Evolutionary conservation across 2,329 filamentous ascomycete genomes (phyloP).

Genomic region (Fusarium luffae): DNA sequence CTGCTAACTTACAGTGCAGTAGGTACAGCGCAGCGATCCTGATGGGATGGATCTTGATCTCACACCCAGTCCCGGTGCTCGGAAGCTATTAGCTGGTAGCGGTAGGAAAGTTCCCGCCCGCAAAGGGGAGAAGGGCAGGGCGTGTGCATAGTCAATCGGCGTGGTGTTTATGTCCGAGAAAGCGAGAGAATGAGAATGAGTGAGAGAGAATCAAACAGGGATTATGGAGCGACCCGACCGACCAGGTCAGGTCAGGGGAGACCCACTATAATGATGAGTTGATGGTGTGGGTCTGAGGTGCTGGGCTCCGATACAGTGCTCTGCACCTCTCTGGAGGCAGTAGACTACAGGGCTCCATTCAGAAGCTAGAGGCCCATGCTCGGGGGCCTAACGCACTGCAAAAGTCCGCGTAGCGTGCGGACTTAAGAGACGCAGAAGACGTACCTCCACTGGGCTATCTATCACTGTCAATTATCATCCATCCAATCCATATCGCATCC

Average conservation of each 20-base stretch:
- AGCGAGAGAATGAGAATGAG: constrained; percentile 38
- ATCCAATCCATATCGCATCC: background rate
- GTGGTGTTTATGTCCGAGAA: constrained; percentile 57
- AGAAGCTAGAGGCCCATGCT: background rate
- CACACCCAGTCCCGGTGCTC: constrained; percentile 23
- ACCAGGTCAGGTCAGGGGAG: constrained; percentile 16
- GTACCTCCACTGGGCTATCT: background rate
- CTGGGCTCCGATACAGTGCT: background rate
- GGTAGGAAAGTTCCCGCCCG: constrained; percentile 36
- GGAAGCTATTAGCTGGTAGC: constrained; percentile 42
- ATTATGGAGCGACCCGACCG: constrained; percentile 29
- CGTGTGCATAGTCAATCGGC: constrained; percentile 48
- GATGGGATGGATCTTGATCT: constrained; percentile 4
- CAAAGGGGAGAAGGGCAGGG: background rate
- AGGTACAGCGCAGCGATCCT: background rate
- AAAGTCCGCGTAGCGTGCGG: constrained; percentile 8
- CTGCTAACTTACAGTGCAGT: background rate
- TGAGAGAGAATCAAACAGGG: constrained; percentile 23
- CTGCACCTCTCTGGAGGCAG: background rate
- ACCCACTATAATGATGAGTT: constrained; percentile 20
- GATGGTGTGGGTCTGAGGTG: constrained; percentile 10
- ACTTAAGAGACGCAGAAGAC: background rate
- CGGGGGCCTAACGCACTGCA: constrained; percentile 1
- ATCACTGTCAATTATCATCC: constrained; percentile 5
- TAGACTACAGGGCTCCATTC: background rate